phyloP scores from a whole-genome alignment of 1,284 basidiomycete species.

The Trametes sp. region DNA sequence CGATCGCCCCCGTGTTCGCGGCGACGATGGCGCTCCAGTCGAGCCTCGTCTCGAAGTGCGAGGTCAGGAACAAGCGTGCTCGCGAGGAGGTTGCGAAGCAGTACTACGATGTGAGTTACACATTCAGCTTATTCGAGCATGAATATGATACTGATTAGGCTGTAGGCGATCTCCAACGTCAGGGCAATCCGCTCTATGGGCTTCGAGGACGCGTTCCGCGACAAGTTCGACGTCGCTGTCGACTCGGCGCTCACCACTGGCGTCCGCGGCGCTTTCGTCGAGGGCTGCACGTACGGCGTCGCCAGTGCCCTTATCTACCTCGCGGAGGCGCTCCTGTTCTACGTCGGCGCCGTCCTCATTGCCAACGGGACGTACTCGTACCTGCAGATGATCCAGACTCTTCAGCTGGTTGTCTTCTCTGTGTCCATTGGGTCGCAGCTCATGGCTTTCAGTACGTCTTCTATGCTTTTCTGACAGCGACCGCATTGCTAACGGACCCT shows the following conservation, averaged over 20 bases:
- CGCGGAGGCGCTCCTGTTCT: conserved; percentile 90
- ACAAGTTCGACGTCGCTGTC: conserved; percentile 72
- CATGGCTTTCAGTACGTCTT: conserved; percentile 83
- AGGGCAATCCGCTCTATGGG: conserved; percentile 91
- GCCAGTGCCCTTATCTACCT: conserved; percentile 87
- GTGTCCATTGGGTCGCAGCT: conserved; percentile 92
- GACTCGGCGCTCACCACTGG: conserved; percentile 73
- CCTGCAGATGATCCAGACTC: conserved; percentile 86
- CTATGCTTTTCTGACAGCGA: conserved; percentile 8
- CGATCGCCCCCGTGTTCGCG: conserved; percentile 87
- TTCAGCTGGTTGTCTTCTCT: conserved; percentile 93
- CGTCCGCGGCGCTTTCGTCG: conserved; percentile 79
- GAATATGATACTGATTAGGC: conserved; percentile 16
- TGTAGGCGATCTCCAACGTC: conserved; percentile 83
- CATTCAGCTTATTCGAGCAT: neutral
- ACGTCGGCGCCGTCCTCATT: conserved; percentile 87
- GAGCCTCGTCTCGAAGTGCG: conserved; percentile 71
- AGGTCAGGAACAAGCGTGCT: conserved; percentile 82
- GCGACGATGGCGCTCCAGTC: conserved; percentile 79
- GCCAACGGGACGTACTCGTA: conserved; percentile 85
- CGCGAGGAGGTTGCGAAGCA: conserved; percentile 86
- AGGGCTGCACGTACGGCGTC: conserved; percentile 86
- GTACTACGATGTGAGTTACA: conserved; percentile 81
- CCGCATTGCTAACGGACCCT: conserved; percentile 14
- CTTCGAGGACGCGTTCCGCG: conserved; percentile 79